Percentiles rank a stretch among this genome's conserved stretches.
Evolutionary conservation across 768 basidiomycete genomes (phyloP).

Genomic region (Pulveroboletus sp.): DNA sequence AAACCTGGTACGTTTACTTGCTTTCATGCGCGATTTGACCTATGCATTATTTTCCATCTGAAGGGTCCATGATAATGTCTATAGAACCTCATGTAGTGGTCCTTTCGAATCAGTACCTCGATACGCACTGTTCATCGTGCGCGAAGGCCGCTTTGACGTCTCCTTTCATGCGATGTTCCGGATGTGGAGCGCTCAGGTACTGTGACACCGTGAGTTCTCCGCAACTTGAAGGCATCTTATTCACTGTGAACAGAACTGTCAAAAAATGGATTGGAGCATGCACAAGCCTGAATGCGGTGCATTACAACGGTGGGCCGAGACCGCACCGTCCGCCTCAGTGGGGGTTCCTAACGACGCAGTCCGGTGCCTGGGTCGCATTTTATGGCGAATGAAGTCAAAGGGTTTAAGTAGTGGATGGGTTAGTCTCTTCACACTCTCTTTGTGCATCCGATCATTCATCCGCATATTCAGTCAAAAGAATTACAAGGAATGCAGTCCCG

Average conservation of each 20-base stretch:
- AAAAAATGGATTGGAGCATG: conserved; percentile 65
- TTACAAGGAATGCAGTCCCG: conserved; percentile 75
- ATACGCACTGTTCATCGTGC: conserved; percentile 70
- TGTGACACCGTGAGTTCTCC: conserved; percentile 61
- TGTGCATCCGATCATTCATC: background rate
- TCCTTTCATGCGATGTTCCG: conserved; percentile 67
- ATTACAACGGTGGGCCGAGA: conserved; percentile 53
- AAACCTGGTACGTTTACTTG: conserved; percentile 35
- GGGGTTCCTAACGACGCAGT: conserved; percentile 74
- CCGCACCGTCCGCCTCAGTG: conserved; percentile 45
- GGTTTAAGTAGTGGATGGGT: conserved; percentile 61
- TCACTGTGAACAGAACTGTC: conserved; percentile 50
- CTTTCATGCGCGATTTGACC: background rate
- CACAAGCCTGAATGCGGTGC: conserved; percentile 82
- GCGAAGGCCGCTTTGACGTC: conserved; percentile 35
- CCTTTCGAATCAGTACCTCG: conserved; percentile 62
- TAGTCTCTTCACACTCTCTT: conserved; percentile 18
- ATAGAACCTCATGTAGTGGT: conserved; percentile 59
- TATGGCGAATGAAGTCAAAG: conserved; percentile 61
- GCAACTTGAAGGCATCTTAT: background rate
- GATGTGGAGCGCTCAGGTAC: conserved; percentile 70
- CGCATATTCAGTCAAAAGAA: conserved; percentile 49
- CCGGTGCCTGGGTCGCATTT: conserved; percentile 70
- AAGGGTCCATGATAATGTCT: conserved; percentile 62
- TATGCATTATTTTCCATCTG: background rate